These are phyloP conservation scores for Capronia coronata DNA, from an alignment of 2,329 filamentous ascomycete genomes.

Conservation along the genomic window DNA sequence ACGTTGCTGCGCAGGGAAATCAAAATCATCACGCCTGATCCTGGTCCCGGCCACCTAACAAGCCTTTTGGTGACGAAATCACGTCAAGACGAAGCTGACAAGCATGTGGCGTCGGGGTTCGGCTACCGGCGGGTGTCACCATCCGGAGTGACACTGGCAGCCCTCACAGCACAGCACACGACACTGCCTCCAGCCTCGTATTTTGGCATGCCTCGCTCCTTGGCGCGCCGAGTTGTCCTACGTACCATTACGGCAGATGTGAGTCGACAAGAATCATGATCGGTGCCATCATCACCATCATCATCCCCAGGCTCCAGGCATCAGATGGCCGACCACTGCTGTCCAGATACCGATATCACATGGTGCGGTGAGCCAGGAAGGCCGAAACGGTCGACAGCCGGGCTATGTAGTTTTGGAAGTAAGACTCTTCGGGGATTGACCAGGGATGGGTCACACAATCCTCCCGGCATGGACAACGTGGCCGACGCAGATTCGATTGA, in stretches of 20 bases:
- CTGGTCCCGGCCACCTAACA: background rate
- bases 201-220: too few species aligned
- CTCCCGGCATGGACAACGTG: background rate
- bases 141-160: too few species aligned
- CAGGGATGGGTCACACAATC: background rate
- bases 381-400: background rate
- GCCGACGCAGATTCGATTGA: background rate
- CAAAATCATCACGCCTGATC: background rate
- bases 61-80: background rate
- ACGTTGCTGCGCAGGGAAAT: background rate
- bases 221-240: too few species aligned
- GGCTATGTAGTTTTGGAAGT: background rate
- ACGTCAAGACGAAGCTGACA: conserved; percentile 1
- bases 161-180: too few species aligned
- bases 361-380: too few species aligned
- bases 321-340: too few species aligned
- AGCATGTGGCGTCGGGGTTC: conserved; percentile 2
- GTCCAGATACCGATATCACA: too few species aligned
- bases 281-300: too few species aligned
- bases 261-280: too few species aligned
- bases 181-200: too few species aligned
- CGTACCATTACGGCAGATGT: too few species aligned
- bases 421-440: background rate
- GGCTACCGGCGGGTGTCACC: conserved; percentile 12
- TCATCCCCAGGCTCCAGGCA: too few species aligned